Evolutionary conservation across 768 basidiomycete genomes (phyloP), one percentile per base, ranked within the genome.

Genomic region (Symmetrospora coprosmae): DNA sequence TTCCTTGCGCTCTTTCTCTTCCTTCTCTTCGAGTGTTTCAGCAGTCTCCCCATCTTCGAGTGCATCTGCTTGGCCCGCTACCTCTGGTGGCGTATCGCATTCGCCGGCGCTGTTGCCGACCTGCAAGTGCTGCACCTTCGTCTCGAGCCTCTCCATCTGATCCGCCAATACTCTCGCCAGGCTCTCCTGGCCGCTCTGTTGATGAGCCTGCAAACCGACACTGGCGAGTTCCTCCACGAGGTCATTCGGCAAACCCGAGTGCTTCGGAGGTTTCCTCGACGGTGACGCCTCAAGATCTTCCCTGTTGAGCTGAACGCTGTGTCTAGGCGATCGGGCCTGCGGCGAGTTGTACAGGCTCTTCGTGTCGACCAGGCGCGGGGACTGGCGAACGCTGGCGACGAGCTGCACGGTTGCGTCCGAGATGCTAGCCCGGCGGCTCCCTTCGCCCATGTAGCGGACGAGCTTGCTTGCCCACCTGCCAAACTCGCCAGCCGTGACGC

Each of bases 401-500:
- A 71, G 28, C 66, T 60, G 55, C n/a, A 62, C 27, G 65, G 70
- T 46, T 30, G 62, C 41, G 66, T 71, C 40, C 62, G 50, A 49
- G 50, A 60, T 49, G 19, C 51, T 56, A 30, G 62, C 66, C 47
- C 66, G 63, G 9, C 55, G 50, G 19, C 55, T 43, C 21, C 40
- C 63, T 47, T 64, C 64, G 16, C 64, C 65, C 60, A 70, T 65
- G 59, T 65, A 63, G 31, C 55, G 41, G 21, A 67, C 68, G n/a
- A 99, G 76, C 66, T 82, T 81, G 72, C 80, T 82, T 59, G 83
- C 77, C 92, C 92, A 99, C 38, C 72, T 69, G 11, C 89, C 90
- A 68, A 99, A 87, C 60, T 86, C 87, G 38, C 77, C 77, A 17
- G 92, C 92, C 25, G 80, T 79, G 56, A 85, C 81, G 53, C 87